Percentiles rank a stretch among this genome's conserved stretches.
phyloP scores from a whole-genome alignment of 2,329 filamentous ascomycete species.

The Pestalotiopsis sp. region DNA sequence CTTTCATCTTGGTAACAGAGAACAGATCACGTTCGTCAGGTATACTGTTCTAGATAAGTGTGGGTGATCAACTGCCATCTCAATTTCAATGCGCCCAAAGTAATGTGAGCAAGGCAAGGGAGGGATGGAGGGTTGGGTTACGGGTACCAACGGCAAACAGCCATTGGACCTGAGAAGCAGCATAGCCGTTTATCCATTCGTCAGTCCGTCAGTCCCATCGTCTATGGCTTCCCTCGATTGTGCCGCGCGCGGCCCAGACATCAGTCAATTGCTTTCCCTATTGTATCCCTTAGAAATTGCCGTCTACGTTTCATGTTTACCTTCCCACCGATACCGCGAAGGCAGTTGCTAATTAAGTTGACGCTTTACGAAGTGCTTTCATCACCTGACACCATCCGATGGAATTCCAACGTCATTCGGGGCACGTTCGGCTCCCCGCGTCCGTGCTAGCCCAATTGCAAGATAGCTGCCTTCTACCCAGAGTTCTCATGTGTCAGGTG shows the following conservation, averaged over 20 bases:
- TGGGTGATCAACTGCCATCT: too few relatives aligned
- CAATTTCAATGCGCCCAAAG: neutral
- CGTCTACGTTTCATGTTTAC: neutral
- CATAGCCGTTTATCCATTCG: neutral
- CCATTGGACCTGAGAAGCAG: neutral
- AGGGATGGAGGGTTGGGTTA: neutral
- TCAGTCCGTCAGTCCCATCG: neutral
- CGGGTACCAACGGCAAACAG: neutral
- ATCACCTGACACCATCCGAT: conserved; percentile 10
- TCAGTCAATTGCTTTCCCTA: neutral
- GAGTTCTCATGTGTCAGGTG: neutral
- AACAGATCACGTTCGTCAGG: too few relatives aligned
- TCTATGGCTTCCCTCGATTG: neutral
- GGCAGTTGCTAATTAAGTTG: conserved; percentile 2
- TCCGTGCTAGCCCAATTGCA: neutral
- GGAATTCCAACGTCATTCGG: conserved; percentile 10
- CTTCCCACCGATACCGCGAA: neutral
- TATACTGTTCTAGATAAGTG: too few relatives aligned
- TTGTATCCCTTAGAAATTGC: neutral
- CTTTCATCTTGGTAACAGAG: too few relatives aligned
- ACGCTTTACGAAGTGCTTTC: conserved; percentile 1
- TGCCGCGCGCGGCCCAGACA: neutral
- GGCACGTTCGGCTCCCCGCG: conserved; percentile 1
- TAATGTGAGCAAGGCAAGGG: neutral
- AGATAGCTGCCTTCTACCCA: neutral